Evolutionary conservation across 495 filamentous ascomycete species (phyloP).

Genomic region (Penicillium angulare): DNA sequence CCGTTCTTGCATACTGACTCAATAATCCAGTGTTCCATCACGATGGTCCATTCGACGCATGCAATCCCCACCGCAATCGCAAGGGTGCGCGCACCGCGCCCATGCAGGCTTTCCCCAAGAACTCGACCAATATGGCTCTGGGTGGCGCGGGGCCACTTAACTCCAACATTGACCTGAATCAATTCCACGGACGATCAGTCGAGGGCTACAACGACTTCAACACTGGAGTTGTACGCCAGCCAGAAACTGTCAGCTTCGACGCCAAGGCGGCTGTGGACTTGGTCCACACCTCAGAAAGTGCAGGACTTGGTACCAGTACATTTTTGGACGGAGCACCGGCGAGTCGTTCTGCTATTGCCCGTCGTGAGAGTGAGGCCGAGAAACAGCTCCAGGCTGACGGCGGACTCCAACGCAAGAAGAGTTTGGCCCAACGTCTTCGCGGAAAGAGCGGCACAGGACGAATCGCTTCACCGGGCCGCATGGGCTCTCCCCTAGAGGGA

Average conservation of each 20-base stretch:
- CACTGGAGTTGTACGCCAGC: slow-evolving; percentile 33
- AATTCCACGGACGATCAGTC: slow-evolving; percentile 76
- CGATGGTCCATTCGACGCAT: slow-evolving; percentile 97
- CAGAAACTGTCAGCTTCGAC: slow-evolving; percentile 54
- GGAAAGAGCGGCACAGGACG: slow-evolving; percentile 55
- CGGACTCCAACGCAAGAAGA: slow-evolving; percentile 87
- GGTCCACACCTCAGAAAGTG: slow-evolving; percentile 77
- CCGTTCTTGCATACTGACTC: slow-evolving; percentile 5
- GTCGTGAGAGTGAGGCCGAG: slow-evolving; percentile 66
- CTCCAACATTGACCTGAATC: slow-evolving; percentile 74
- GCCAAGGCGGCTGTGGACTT: slow-evolving; percentile 59
- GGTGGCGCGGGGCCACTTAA: slow-evolving; percentile 87
- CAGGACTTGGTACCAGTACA: slow-evolving; percentile 90
- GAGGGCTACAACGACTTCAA: slow-evolving; percentile 83
- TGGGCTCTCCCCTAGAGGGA: slow-evolving; percentile 47
- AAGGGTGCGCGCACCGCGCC: slow-evolving; percentile 80
- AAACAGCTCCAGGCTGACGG: slow-evolving; percentile 42
- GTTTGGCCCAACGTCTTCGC: slow-evolving; percentile 80
- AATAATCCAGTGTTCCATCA: slow-evolving; percentile 83
- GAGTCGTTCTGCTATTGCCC: slow-evolving; percentile 76
- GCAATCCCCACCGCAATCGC: slow-evolving; percentile 92
- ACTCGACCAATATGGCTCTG: slow-evolving; percentile 85
- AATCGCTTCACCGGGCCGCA: slow-evolving; percentile 27
- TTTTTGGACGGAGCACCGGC: slow-evolving; percentile 95
- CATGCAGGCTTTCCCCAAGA: slow-evolving; percentile 94